Evolutionary conservation across 208 protist species (phyloP), one percentile per base, ranked within the genome.

Genomic region (Crithidia thermophila): DNA sequence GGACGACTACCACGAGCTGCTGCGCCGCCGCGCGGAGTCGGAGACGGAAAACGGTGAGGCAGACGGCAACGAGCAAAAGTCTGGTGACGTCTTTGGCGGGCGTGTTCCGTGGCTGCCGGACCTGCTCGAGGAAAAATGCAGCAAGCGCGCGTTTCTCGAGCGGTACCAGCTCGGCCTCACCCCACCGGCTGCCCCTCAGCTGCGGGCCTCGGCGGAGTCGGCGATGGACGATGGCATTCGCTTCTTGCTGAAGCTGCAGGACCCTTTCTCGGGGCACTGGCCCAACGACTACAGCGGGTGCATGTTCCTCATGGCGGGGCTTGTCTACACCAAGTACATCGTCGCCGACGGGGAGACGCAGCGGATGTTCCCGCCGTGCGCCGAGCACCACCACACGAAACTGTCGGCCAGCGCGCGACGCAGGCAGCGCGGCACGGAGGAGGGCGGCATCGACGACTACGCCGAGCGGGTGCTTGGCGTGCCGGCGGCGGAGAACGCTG

Each of bases 281-380:
- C 91, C 98, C 23, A 97, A 97, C 78, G 97, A 98, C 72, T 99
- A 99, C 85, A 98, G 97, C 61, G 98, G 98, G 23, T 97, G 96
- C 39, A 77, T 98, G 67, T 99, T 99, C 78, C 88, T 98, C 27
- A 84, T 96, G 25, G 84, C 97, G 37, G 97, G 98, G 25, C 55
- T 98, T 13, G 61, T 99, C 5, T 96, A 98, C 67, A 84, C 82
- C 7, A 88, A 86, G 51, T 99, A 98, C 79, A 90, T 99, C 68
- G 77, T 88, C 25, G 77, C 79, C 16, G 45, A 69, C 28, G 85
- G 85, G 9, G 72, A 94, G 42, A 25, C 74, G 18, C 45, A 51
- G 7, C 64, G 77, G 51, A 93, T 97, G 88, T 97, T 97, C 65
- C 55, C 80, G 11, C 72, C 58, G 31, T 49, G 61, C 66, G 67